Conservation (phyloP, 2,329 filamentous ascomycete genomes). For the Pseudogymnoascus sp. region DNA sequence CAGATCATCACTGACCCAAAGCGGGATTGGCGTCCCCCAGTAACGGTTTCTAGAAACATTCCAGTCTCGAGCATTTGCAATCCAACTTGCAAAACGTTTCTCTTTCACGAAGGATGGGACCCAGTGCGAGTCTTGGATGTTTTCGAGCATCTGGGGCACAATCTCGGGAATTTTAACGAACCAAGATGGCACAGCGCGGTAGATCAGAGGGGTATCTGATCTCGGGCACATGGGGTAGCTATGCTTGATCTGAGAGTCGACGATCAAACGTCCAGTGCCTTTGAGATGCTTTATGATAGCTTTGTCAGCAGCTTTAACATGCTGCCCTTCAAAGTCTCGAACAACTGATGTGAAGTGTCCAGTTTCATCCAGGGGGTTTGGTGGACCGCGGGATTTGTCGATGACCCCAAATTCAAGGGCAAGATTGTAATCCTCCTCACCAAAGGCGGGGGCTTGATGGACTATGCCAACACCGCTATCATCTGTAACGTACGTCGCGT, state of each 20-base stretch:
- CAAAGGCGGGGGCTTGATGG: constrained; percentile 87
- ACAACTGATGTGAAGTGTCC: constrained; percentile 74
- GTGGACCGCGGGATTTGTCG: constrained; percentile 67
- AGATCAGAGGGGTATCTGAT: constrained; percentile 92
- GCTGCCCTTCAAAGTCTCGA: constrained; percentile 72
- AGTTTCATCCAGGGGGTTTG: constrained; percentile 81
- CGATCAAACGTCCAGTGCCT: constrained; percentile 65
- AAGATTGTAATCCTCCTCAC: constrained; percentile 91
- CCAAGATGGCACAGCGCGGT: constrained; percentile 87
- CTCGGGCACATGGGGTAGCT: constrained; percentile 91
- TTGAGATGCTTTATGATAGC: constrained; percentile 87
- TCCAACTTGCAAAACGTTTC: constrained; percentile 85
- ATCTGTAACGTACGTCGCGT: constrained; percentile 77
- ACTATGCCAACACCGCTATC: constrained; percentile 92
- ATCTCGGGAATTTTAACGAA: constrained; percentile 83
- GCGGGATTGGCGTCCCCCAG: constrained; percentile 87
- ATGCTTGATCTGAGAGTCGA: constrained; percentile 82
- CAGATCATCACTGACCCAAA: constrained; percentile 86
- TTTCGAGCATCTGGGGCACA: constrained; percentile 81
- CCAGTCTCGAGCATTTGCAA: constrained; percentile 86
- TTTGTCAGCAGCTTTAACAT: constrained; percentile 90
- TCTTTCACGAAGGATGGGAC: constrained; percentile 87
- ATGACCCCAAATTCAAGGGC: constrained; percentile 71
- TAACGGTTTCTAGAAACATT: constrained; percentile 90
- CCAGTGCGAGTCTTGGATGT: constrained; percentile 86